Base-by-base conservation (phyloP, 2,329 filamentous ascomycete genomes). In the Lecanosticta acicola region DNA sequence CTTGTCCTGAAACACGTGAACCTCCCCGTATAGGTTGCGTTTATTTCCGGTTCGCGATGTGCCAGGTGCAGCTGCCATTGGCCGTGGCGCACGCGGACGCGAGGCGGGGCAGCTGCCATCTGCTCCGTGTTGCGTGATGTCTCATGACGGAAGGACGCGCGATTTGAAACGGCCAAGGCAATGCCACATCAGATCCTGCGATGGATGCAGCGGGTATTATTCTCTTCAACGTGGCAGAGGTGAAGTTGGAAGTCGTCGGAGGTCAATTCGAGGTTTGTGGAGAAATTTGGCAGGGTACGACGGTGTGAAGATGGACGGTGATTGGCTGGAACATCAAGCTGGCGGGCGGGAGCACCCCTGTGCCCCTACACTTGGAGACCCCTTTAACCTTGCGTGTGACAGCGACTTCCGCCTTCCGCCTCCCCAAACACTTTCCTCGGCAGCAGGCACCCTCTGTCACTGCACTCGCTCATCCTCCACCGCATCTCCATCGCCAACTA, bases 201-300 rank as follows among this genome's bases (percentile, higher is more conserved):
- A n/a, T n/a, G n/a, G n/a, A n/a, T n/a, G n/a, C n/a, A n/a, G n/a
- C n/a, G n/a, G n/a, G n/a, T n/a, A n/a, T n/a, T n/a, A n/a, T n/a
- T n/a, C n/a, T n/a, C n/a, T n/a, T n/a, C n/a, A n/a, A n/a, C n/a
- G n/a, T n/a, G n/a, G n/a, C n/a, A n/a, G n/a, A n/a, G n/a, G n/a
- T n/a, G n/a, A n/a, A n/a, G n/a, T n/a, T 26, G 17, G 44, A 13
- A 37, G 38, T 39, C 36, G 43, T 45, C 33, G 16, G 20, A 37
- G 24, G 24, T 29, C 7, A 29, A 29, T n/a, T n/a, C 34, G 38
- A 46, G 44, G 39, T 46, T 46, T 46, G 44, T 36, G 44, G 44
- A 46, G 44, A 35, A 10, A 29, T 29, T 29, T 29, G 11, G n/a
- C n/a, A n/a, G n/a, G n/a, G n/a, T n/a, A n/a, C n/a, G 24, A 29